Base-by-base conservation (phyloP, 768 basidiomycete species). In the Boletus sp. region DNA sequence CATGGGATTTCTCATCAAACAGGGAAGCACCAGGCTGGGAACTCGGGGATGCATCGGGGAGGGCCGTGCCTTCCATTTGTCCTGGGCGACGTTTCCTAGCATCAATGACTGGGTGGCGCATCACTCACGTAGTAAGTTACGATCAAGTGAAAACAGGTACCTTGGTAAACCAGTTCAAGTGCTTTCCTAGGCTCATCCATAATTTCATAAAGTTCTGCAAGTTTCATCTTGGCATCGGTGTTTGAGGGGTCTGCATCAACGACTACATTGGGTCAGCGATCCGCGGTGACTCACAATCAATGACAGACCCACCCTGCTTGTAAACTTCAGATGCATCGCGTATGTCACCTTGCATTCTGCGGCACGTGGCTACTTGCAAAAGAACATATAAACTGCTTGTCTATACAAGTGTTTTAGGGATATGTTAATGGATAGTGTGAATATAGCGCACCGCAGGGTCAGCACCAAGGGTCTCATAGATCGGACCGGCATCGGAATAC, bases 121-220 rank as follows among this genome's bases (percentile, higher is more conserved):
- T 68, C 10, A 57, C 87, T 92, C 88, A 80, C 90, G 82, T 50
- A 87, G 95, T 89, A 35, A 14, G n/a, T 28, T 15, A 28, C n/a
- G 35, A 37, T 24, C n/a, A 0, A 6, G 17, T 35, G 29, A 30
- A 29, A 24, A 30, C 15, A 12, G 14, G 10, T 59, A 92, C 94
- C 92, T 82, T 94, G 60, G 14, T 62, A 62, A 44, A 65, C 64
- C 4, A 97, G 74, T 7, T 90, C 86, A 0, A 97, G 78, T 0
- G 96, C 96, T 66, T 88, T 88, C 15, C 85, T 77, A 1, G 89
- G 85, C 60, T 94, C 84, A 24, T 89, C 85, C 61, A 88, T 73
- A 11, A 91, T 85, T 70, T 99, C 96, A 61, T 93, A 92, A 14
- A 94, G 83, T 60, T 91, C 91, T 0, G 95, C 96, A 0, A 98